Evolutionary conservation across 306 rosid species (phyloP), one percentile per base, ranked within the genome.

Genomic region (Inga laurina): DNA sequence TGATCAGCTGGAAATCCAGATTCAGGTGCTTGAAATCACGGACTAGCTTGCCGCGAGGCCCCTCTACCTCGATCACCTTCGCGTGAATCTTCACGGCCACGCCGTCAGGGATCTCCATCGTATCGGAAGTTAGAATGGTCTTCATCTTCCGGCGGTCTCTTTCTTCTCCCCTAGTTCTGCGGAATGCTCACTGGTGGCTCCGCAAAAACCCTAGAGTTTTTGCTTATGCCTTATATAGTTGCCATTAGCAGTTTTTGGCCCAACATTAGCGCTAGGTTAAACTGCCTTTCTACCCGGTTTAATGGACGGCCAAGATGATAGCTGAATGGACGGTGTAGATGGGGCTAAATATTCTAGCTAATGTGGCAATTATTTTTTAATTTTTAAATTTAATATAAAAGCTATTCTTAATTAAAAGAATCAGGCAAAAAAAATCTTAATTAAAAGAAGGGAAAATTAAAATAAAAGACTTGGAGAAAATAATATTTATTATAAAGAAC

Each of bases 1-100:
- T 89, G 76, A 93, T 82, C 7, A 92, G 94, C 21, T 91, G 86
- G 43, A 92, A 92, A 39, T 94, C 97, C 16, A 94, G 92, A 77
- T 92, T 90, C 8, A 91, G 84, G 51, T 94, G 98, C 90, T 92
- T 94, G 81, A 94, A 94, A 57, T 94, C 89, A 0, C 94, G 93
- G 15, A 79, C 86, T 0, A 94, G 92, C 82, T 90, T 90, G 7
- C 98, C 97, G 0, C 97, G 90, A 3, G 94, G 98, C 1, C 97
- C 98, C 44, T 91, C 92, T 0, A 94, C 97, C 82, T 93, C 94
- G 44, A 94, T 93, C 56, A 93, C 82, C 81, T 94, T 94, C 18
- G 98, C 97, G 61, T 91, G 80, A 0, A 94, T 87, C 74, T 91
- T 91, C 82, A 94, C 86, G 48, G 72, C 89, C 1, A 94, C 97